Conservation (phyloP, 345 rosid species). For the Hibiscus syriacus region DNA sequence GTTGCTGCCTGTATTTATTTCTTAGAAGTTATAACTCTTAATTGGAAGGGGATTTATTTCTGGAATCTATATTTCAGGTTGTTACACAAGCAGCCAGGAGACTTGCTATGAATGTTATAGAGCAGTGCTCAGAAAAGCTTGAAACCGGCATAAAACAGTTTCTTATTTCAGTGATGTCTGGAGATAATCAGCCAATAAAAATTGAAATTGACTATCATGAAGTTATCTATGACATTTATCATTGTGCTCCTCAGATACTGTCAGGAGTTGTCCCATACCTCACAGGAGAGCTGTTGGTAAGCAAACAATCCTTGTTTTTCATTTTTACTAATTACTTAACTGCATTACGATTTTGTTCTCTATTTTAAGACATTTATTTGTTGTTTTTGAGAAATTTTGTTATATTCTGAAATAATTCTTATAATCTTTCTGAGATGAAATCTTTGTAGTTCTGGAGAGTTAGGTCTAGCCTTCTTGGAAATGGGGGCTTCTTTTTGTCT, state of each 20-base stretch:
- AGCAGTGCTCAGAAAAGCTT: slow-evolving; percentile 75
- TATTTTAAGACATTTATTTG: neutral
- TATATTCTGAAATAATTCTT: too few species aligned
- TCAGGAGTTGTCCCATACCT: slow-evolving; percentile 83
- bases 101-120: slow-evolving; percentile 87
- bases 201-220: slow-evolving; percentile 78
- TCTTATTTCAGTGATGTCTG: slow-evolving; percentile 82
- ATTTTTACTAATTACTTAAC: neutral
- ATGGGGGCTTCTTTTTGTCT: neutral
- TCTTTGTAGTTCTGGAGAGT: neutral
- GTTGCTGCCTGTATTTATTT: slow-evolving; percentile 2
- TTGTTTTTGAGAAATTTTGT: too few species aligned
- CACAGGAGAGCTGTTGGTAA: slow-evolving; percentile 96
- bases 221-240: slow-evolving; percentile 72
- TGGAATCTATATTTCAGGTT: slow-evolving; percentile 42
- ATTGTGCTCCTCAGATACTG: slow-evolving; percentile 79
- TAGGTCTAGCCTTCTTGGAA: neutral
- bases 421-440: too few species aligned
- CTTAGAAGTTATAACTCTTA: neutral
- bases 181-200: slow-evolving; percentile 49
- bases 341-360: neutral
- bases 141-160: slow-evolving; percentile 83
- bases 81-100: slow-evolving; percentile 58
- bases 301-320: neutral
- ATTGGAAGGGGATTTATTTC: slow-evolving; percentile 16